Evolutionary conservation across 2,329 filamentous ascomycete genomes (phyloP).

Genomic region (Colletotrichum tropicicola): DNA sequence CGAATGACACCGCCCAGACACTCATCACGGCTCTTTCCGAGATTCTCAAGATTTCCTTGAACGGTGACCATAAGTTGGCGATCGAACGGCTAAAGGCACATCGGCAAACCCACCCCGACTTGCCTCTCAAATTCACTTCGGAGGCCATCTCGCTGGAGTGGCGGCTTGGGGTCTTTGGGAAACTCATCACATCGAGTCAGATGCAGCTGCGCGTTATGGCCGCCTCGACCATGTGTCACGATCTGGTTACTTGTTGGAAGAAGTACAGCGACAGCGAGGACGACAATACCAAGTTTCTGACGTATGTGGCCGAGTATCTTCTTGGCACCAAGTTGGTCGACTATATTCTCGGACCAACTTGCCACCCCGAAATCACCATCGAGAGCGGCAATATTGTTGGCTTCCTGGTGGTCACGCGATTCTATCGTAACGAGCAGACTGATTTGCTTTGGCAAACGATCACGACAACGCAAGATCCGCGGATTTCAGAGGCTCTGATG

Average conservation of each 20-base stretch:
- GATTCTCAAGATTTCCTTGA: constrained; percentile 53
- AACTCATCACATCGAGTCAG: constrained; percentile 82
- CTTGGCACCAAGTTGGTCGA: constrained; percentile 77
- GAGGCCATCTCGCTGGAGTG: constrained; percentile 70
- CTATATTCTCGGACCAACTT: constrained; percentile 90
- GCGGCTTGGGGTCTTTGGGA: constrained; percentile 74
- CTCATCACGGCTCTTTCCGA: constrained; percentile 52
- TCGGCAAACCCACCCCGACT: constrained; percentile 44
- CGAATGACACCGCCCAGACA: constrained; percentile 50
- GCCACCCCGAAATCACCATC: constrained; percentile 88
- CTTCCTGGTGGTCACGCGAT: constrained; percentile 83
- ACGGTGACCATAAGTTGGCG: constrained; percentile 46
- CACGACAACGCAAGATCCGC: constrained; percentile 81
- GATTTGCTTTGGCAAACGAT: constrained; percentile 88
- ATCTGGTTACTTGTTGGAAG: constrained; percentile 75
- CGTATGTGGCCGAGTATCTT: constrained; percentile 75
- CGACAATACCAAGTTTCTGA: constrained; percentile 59
- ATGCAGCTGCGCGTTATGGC: constrained; percentile 91
- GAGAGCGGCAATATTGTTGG: constrained; percentile 86
- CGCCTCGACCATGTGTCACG: constrained; percentile 75
- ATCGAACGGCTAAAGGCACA: constrained; percentile 42
- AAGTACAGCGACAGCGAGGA: constrained; percentile 58
- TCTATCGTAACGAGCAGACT: constrained; percentile 76
- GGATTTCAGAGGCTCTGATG: constrained; percentile 83
- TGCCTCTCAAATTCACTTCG: constrained; percentile 48